A percentile compares a stretch with the other conserved stretches of the same genome.
Evolutionary conservation across 1,139 yeast genomes (phyloP).

Genomic region (Hansenula sp.): DNA sequence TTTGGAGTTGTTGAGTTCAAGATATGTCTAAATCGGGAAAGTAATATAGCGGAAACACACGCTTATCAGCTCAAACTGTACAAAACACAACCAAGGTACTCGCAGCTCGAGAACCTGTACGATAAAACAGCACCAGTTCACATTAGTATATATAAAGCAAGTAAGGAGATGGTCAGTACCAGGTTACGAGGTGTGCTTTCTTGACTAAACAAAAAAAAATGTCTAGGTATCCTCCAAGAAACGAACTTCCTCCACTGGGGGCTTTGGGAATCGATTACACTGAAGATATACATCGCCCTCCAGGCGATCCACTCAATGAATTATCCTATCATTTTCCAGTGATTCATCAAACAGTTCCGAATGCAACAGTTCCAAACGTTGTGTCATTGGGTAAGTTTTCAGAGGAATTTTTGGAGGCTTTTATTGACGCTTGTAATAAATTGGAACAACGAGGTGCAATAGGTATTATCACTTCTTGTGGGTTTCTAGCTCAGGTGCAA

Average conservation of each 20-base stretch:
- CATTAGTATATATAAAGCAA: no score
- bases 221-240: conserved; percentile 19
- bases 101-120: no score
- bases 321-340: conserved; percentile 20
- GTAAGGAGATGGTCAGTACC: no score
- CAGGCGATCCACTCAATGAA: conserved; percentile 26
- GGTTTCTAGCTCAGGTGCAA: conserved; percentile 23
- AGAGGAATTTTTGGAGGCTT: conserved; percentile 5
- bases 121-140: no score
- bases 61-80: not conserved
- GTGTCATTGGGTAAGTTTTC: conserved; percentile 18
- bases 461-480: conserved; percentile 14
- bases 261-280: conserved; percentile 25
- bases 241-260: conserved; percentile 22
- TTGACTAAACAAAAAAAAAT: conserved; percentile 2
- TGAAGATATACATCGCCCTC: conserved; percentile 27
- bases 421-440: conserved; percentile 11
- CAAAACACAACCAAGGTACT: no score
- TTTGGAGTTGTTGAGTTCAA: conserved; percentile 1
- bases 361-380: conserved; percentile 9
- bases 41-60: not conserved
- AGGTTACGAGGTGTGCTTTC: no score
- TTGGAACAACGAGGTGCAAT: conserved; percentile 13
- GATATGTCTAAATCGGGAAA: not conserved
- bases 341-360: conserved; percentile 10